Evolutionary conservation across 768 basidiomycete species (phyloP).

Genomic region (Collybiopsis confluens): DNA sequence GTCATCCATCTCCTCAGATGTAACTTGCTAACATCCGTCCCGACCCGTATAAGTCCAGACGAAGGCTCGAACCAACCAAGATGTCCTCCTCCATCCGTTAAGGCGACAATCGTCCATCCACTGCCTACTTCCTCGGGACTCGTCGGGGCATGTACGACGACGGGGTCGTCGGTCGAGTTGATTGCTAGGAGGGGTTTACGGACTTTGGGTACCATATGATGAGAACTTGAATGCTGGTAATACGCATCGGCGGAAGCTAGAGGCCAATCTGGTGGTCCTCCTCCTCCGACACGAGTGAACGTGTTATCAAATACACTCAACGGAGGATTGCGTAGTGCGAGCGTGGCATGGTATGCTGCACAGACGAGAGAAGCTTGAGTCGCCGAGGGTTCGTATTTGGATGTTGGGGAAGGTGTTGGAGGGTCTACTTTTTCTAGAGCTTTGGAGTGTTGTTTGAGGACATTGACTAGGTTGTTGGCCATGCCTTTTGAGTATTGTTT

Average conservation of each 20-base stretch:
- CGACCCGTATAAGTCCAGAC: not conserved
- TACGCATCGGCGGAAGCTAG: constrained; percentile 38
- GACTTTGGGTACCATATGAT: constrained; percentile 36
- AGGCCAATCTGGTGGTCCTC: constrained; percentile 26
- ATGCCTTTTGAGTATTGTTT: constrained; percentile 73
- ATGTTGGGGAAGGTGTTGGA: constrained; percentile 25
- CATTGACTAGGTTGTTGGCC: constrained; percentile 65
- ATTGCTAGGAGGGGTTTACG: constrained; percentile 50
- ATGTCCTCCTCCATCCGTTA: constrained; percentile 47
- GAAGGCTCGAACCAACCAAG: constrained; percentile 52
- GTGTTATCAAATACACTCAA: constrained; percentile 37
- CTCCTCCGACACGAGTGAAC: constrained; percentile 45
- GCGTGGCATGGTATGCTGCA: constrained; percentile 24
- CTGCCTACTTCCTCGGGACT: constrained; percentile 15
- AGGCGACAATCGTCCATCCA: constrained; percentile 34
- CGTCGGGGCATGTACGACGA: constrained; percentile 31
- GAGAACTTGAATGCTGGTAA: constrained; percentile 44
- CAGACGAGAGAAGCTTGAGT: constrained; percentile 29
- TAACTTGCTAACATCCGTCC: not conserved
- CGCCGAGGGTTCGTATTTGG: constrained; percentile 25
- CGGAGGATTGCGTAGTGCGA: constrained; percentile 27
- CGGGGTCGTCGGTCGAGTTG: constrained; percentile 50
- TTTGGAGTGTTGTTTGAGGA: constrained; percentile 45
- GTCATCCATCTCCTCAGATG: constrained; percentile 38
- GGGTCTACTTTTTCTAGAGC: not conserved